Evolutionary conservation across 148 eudicot species (phyloP).

Genomic region (Rhododendron molle): DNA sequence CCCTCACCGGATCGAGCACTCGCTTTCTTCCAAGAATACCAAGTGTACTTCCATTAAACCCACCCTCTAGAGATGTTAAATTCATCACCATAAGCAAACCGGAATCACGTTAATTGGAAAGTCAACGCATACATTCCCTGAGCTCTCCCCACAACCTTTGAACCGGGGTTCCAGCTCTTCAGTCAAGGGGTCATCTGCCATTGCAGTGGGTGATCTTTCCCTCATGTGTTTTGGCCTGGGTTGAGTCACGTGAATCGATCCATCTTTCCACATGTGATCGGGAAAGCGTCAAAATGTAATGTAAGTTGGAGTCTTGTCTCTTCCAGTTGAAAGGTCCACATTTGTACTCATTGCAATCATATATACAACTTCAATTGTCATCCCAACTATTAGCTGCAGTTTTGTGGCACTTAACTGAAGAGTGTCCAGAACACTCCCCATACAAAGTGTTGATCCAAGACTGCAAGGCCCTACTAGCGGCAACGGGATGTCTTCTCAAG

Average conservation of each 20-base stretch:
- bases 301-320: background rate
- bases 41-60: constrained; percentile 43
- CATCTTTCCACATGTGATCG: background rate
- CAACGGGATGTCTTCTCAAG: too few species aligned
- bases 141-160: constrained; percentile 51
- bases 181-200: constrained; percentile 43
- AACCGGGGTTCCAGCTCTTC: constrained; percentile 24
- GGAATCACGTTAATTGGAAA: background rate
- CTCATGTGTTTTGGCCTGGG: background rate
- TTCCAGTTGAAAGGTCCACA: background rate
- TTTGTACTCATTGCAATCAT: background rate
- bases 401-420: background rate
- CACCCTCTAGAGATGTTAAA: constrained; percentile 30
- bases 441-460: too few species aligned
- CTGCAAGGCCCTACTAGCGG: too few species aligned
- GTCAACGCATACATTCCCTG: constrained; percentile 48
- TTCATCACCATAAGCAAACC: constrained; percentile 38
- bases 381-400: background rate
- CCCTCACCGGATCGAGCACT: constrained; percentile 25
- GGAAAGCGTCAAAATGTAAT: too few species aligned
- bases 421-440: too few species aligned
- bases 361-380: background rate
- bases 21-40: constrained; percentile 44
- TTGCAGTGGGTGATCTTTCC: constrained; percentile 28
- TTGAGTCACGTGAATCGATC: background rate